Base-by-base conservation (phyloP, 345 rosid species). In the Acer negundo region DNA sequence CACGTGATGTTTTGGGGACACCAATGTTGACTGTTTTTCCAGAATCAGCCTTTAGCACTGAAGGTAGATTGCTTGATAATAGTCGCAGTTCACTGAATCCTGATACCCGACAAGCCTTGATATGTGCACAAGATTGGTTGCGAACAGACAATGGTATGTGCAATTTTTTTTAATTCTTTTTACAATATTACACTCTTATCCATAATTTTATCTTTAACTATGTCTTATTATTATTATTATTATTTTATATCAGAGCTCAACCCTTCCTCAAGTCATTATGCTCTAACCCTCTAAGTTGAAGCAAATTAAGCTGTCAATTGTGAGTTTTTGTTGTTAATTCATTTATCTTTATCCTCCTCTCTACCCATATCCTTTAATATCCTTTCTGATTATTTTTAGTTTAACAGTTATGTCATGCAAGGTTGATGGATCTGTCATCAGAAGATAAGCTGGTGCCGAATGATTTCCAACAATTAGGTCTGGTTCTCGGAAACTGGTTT, bases 41-140 rank as follows among this genome's bases (percentile, higher is more conserved):
- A 47, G 94, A 92, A 63, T 86, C 84, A 9, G 84, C 87, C 20
- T 93, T 93, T 38, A 76, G 79, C 73, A 68, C 76, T 10, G 90
- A 90, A 61, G 88, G 88, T 24, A 91, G 94, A 62, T 56, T 90
- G 77, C 88, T 95, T 24, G 93, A 86, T 83, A 83, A 80, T 44
- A 81, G 80, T 78, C 85, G 78, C 73, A 89, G 91, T 80, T 87
- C 90, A 2, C 83, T 92, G 68, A 87, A 68, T 77, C 88, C 98
- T 42, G 93, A 85, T 66, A 90, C 89, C 44, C 86, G 84, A 75
- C 94, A 95, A 80, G 99, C 96, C 77, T 83, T 95, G 84, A 90
- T 93, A 77, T 95, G 99, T 74, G 74, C 94, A 26, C 90, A 81
- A 78, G 97, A 95, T 82, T 95, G 99, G 98, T 76, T 93, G 84